These are phyloP conservation scores for Melastoma malabathricum DNA, from an alignment of 345 rosid species.

Conservation along the genomic window DNA sequence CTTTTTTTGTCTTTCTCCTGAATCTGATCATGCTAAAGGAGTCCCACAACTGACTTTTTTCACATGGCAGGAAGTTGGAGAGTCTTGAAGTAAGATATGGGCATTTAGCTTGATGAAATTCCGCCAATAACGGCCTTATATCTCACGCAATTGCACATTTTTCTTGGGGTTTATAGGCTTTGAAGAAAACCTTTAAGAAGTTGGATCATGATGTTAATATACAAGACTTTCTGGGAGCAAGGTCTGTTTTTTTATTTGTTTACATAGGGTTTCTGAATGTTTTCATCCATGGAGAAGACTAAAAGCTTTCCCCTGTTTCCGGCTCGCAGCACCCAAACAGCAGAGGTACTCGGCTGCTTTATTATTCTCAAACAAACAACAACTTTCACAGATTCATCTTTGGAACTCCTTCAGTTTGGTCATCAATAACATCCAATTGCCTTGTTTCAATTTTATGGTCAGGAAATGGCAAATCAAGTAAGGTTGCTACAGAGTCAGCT, in stretches of 20 bases:
- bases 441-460: constrained; percentile 14
- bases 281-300: constrained; percentile 4
- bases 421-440: constrained; percentile 5
- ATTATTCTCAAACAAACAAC: not conserved
- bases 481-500: constrained; percentile 45
- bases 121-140: not conserved
- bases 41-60: too few relatives aligned
- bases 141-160: constrained; percentile 2
- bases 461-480: constrained; percentile 61
- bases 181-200: constrained; percentile 86
- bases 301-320: constrained; percentile 5
- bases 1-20: not conserved
- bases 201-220: constrained; percentile 86
- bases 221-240: constrained; percentile 64
- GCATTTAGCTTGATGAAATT: not conserved
- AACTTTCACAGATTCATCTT: not conserved
- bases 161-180: constrained; percentile 36
- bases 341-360: constrained; percentile 36
- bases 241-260: constrained; percentile 22
- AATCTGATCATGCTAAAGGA: constrained; percentile 3
- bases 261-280: constrained; percentile 1
- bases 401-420: not conserved
- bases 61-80: constrained; percentile 64
- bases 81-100: constrained; percentile 72
- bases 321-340: constrained; percentile 49